phyloP scores from a whole-genome alignment of 306 rosid genomes.

The Prinsepia uniflora region DNA sequence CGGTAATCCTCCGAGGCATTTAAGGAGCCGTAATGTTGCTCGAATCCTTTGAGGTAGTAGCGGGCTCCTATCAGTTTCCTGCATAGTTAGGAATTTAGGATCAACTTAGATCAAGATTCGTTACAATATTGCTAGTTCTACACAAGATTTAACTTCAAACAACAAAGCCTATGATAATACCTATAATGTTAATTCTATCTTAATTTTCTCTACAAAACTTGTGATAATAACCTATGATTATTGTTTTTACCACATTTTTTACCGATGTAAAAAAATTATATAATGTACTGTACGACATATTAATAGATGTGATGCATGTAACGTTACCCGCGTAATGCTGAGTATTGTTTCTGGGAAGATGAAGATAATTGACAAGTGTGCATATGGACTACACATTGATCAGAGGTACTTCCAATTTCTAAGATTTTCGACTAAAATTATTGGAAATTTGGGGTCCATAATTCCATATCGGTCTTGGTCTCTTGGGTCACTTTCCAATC shows the following conservation, averaged over 20 bases:
- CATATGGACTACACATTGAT: neutral
- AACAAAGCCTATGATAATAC: too few species aligned
- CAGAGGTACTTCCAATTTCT: neutral
- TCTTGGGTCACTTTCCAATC: neutral
- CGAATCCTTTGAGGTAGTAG: conserved; percentile 68
- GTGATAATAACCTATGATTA: neutral
- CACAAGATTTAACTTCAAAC: neutral
- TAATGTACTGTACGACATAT: too few species aligned
- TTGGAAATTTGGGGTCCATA: conserved; percentile 20
- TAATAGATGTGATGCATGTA: neutral
- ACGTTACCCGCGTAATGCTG: neutral
- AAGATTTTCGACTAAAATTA: conserved; percentile 1
- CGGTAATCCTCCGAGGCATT: conserved; percentile 54
- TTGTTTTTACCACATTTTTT: neutral
- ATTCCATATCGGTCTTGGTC: too few species aligned
- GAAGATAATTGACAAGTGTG: neutral
- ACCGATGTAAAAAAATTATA: too few species aligned
- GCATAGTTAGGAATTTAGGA: neutral
- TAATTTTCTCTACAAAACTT: too few species aligned
- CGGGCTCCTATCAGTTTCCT: conserved; percentile 87
- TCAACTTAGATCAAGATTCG: neutral
- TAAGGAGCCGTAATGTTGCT: conserved; percentile 41
- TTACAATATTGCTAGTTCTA: neutral
- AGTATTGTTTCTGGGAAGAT: neutral
- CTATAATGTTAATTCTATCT: too few species aligned